These are phyloP conservation scores for Pyrenochaeta sp. DNA, from an alignment of 2,329 filamentous ascomycete genomes.

Conservation along the genomic window DNA sequence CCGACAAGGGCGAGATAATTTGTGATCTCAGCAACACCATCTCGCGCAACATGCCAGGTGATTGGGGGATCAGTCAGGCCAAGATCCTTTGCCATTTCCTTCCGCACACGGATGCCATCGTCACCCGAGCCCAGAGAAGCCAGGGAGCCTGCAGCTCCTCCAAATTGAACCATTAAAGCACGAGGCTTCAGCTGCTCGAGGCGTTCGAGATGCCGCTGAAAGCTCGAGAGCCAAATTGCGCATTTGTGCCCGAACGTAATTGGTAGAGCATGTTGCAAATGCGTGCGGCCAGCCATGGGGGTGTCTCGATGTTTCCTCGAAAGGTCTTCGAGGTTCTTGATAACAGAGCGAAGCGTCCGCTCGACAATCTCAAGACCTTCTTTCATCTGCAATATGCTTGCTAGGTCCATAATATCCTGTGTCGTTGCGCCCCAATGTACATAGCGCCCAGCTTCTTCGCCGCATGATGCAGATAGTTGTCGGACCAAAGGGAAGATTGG, in stretches of 20 bases:
- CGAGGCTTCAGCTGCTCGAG: slow-evolving; percentile 58
- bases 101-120: slow-evolving; percentile 60
- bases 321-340: slow-evolving; percentile 54
- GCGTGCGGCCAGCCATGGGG: slow-evolving; percentile 66
- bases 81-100: slow-evolving; percentile 59
- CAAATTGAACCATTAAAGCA: slow-evolving; percentile 63
- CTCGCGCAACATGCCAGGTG: slow-evolving; percentile 66
- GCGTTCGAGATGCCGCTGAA: slow-evolving; percentile 59
- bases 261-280: slow-evolving; percentile 66
- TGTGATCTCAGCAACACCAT: slow-evolving; percentile 62
- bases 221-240: slow-evolving; percentile 62
- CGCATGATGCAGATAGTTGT: slow-evolving; percentile 54
- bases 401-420: slow-evolving; percentile 67
- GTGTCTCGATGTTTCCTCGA: slow-evolving; percentile 59
- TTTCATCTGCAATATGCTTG: slow-evolving; percentile 63
- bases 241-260: slow-evolving; percentile 68
- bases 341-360: slow-evolving; percentile 54
- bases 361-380: slow-evolving; percentile 60
- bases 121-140: slow-evolving; percentile 61
- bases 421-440: slow-evolving; percentile 68
- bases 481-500: slow-evolving; percentile 62
- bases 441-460: slow-evolving; percentile 54
- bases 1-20: slow-evolving; percentile 64
- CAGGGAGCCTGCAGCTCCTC: slow-evolving; percentile 64
- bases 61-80: slow-evolving; percentile 60